phyloP scores from a whole-genome alignment of 306 rosid genomes.

The Mucuna pruriens region DNA sequence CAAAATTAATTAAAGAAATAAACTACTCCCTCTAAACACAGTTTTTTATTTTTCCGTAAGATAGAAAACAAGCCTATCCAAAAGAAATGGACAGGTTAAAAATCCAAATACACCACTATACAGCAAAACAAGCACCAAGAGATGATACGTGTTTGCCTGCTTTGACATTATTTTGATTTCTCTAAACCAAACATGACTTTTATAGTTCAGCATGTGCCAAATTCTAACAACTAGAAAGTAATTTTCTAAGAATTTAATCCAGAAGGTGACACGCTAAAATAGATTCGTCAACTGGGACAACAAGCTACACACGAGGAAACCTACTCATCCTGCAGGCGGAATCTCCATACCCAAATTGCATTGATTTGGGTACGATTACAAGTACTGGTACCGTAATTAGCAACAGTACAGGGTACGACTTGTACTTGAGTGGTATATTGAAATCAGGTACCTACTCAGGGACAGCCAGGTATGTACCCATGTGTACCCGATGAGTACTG shows the following conservation, averaged over 20 bases:
- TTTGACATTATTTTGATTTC: background rate
- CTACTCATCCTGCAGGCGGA: background rate
- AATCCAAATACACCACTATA: background rate
- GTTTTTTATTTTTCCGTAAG: background rate
- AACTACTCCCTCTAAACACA: background rate
- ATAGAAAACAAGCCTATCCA: background rate
- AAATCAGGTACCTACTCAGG: background rate
- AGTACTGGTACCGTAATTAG: background rate
- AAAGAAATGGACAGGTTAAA: background rate
- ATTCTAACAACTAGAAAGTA: background rate
- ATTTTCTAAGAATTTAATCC: background rate
- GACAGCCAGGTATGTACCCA: background rate
- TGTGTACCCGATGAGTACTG: background rate
- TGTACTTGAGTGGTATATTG: background rate
- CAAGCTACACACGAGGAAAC: slow-evolving; percentile 11
- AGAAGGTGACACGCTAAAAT: background rate
- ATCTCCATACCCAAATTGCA: background rate
- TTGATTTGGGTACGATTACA: background rate
- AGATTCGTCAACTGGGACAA: background rate
- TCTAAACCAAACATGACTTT: background rate
- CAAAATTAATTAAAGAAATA: background rate
- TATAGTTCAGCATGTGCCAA: background rate
- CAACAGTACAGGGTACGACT: background rate
- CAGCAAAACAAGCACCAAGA: background rate
- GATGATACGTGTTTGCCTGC: background rate